Evolutionary conservation across 176 grass and related monocot genomes (phyloP).

Genomic region (Saccharum spontaneum): DNA sequence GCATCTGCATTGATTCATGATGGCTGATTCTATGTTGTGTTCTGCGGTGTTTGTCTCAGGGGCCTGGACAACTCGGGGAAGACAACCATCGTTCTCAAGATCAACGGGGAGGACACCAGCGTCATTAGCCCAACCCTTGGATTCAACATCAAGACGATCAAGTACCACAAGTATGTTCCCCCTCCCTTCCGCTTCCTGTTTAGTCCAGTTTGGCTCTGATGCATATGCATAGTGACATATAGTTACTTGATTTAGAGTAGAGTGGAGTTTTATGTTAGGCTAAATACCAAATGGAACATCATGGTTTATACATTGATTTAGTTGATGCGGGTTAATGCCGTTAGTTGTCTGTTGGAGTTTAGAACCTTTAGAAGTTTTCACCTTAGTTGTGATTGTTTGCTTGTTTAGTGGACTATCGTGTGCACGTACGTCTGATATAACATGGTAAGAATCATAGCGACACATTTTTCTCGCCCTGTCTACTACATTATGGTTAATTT

Average conservation of each 20-base stretch:
- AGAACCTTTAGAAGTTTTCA: not conserved
- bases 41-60: conserved; percentile 31
- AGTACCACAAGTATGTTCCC: conserved; percentile 69
- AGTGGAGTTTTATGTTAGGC: not conserved
- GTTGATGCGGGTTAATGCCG: not conserved
- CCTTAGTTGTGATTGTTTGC: not conserved
- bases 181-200: not conserved
- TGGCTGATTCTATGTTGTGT: not conserved
- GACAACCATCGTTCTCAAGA: conserved; percentile 83
- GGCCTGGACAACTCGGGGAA: conserved; percentile 90
- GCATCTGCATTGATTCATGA: not conserved
- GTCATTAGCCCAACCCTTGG: conserved; percentile 90
- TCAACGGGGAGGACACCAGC: conserved; percentile 91
- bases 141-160: conserved; percentile 97
- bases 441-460: not conserved
- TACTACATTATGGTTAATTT: not conserved
- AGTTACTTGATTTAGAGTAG: not conserved
- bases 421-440: not conserved
- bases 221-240: not conserved
- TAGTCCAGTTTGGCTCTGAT: not conserved
- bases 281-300: not conserved
- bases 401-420: not conserved
- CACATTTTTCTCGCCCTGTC: not conserved
- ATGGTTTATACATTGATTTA: not conserved
- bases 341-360: not conserved